Conservation (phyloP, 345 rosid genomes). For the Gossypium longicalyx region DNA sequence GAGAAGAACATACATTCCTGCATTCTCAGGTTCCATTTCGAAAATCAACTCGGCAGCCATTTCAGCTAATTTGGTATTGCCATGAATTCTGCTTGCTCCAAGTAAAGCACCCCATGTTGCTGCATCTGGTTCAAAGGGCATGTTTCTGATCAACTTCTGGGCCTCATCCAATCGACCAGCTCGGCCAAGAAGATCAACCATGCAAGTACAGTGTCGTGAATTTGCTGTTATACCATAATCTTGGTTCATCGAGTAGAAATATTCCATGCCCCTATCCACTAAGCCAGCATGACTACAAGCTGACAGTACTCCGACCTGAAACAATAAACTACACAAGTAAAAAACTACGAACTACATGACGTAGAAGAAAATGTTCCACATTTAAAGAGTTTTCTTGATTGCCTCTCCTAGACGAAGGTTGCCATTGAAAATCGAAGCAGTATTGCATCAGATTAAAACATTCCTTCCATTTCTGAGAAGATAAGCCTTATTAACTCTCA, state of each 20-base stretch:
- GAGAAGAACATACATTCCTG: conserved; percentile 72
- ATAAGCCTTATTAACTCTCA: background rate
- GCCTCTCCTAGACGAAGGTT: background rate
- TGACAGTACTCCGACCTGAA: conserved; percentile 60
- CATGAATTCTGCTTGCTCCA: conserved; percentile 70
- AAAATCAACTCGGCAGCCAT: conserved; percentile 55
- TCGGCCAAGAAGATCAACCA: conserved; percentile 76
- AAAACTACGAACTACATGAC: background rate
- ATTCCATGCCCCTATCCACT: conserved; percentile 47
- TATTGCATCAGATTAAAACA: background rate
- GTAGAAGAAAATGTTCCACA: background rate
- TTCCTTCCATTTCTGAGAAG: background rate
- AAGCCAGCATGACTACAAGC: conserved; percentile 71
- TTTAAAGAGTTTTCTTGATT: background rate
- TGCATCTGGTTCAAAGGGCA: conserved; percentile 69
- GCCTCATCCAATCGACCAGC: conserved; percentile 66
- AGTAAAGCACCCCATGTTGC: conserved; percentile 80
- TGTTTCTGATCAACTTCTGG: conserved; percentile 42
- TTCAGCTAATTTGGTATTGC: conserved; percentile 57
- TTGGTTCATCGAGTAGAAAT: conserved; percentile 48
- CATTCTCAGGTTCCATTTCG: conserved; percentile 62
- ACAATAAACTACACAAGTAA: conserved; percentile 8
- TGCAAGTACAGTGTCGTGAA: conserved; percentile 59
- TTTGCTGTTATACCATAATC: conserved; percentile 52
- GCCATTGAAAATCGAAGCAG: background rate